These are phyloP conservation scores for Dendrobium catenatum DNA, from an alignment of 106 monocot species.

Conservation along the genomic window DNA sequence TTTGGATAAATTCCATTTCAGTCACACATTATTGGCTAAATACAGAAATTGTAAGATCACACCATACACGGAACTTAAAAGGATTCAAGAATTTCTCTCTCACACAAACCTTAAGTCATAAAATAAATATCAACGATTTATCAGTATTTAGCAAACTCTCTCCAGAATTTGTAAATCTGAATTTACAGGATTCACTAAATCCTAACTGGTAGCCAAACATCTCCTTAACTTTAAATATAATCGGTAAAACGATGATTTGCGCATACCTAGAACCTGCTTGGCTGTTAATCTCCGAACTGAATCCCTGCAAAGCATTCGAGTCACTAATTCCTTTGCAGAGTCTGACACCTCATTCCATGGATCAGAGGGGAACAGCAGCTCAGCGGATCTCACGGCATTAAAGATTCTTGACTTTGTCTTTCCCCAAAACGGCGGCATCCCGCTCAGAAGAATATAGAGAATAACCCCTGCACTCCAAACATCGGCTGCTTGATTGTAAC, in stretches of 20 bases:
- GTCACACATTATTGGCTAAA: too few species aligned
- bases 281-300: constrained; percentile 52
- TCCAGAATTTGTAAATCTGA: too few species aligned
- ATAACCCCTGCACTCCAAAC: constrained; percentile 94
- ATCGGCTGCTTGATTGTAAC: constrained; percentile 90
- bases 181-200: too few species aligned
- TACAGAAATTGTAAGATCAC: too few species aligned
- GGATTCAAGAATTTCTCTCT: too few species aligned
- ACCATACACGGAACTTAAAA: too few species aligned
- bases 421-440: constrained; percentile 95
- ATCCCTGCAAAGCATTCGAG: constrained; percentile 72
- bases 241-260: background rate
- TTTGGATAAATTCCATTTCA: too few species aligned
- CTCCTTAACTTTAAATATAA: too few species aligned
- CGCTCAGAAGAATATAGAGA: constrained; percentile 85
- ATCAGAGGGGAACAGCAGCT: constrained; percentile 70
- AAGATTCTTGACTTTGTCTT: constrained; percentile 92
- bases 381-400: constrained; percentile 58
- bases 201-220: too few species aligned
- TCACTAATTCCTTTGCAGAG: constrained; percentile 68
- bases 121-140: too few species aligned
- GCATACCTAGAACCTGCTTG: constrained; percentile 67
- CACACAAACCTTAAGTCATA: too few species aligned
- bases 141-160: too few species aligned
- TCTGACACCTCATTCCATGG: constrained; percentile 63